These are phyloP conservation scores for Gaertneriomyces sp. DNA, from an alignment of 192 early-diverging fungal species.

Conservation along the genomic window DNA sequence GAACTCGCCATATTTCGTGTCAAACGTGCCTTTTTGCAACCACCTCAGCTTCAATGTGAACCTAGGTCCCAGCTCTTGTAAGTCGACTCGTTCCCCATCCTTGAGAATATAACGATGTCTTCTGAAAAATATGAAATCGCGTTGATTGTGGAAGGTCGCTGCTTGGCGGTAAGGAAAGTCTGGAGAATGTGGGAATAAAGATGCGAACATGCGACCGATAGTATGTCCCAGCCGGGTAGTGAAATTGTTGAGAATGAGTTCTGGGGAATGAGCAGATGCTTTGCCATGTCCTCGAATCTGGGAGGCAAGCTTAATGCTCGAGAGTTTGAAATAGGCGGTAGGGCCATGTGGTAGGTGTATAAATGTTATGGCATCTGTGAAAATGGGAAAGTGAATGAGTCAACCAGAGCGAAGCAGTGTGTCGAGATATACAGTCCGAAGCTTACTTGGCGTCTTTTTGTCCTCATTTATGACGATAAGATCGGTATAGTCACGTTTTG, in stretches of 20 bases:
- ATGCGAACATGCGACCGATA: slow-evolving; percentile 90
- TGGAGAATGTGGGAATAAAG: slow-evolving; percentile 95
- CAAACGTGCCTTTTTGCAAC: slow-evolving; percentile 95
- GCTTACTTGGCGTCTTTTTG: slow-evolving; percentile 79
- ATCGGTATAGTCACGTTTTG: slow-evolving; percentile 87
- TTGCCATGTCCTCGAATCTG: slow-evolving; percentile 77
- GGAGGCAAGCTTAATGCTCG: slow-evolving; percentile 70
- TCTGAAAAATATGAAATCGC: slow-evolving; percentile 98
- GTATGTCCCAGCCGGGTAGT: slow-evolving; percentile 95
- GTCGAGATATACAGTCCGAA: slow-evolving; percentile 2
- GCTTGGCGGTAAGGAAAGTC: slow-evolving; percentile 94
- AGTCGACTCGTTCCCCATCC: slow-evolving; percentile 64
- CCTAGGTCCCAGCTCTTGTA: slow-evolving; percentile 94
- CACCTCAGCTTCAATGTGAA: slow-evolving; percentile 92
- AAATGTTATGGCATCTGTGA: slow-evolving; percentile 75
- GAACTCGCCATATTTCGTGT: slow-evolving; percentile 84
- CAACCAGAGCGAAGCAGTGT: background rate
- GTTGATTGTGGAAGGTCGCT: slow-evolving; percentile 97
- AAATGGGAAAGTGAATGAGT: background rate
- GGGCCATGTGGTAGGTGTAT: slow-evolving; percentile 96
- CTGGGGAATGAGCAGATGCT: slow-evolving; percentile 80
- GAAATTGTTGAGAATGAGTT: slow-evolving; percentile 97
- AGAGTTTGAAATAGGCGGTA: slow-evolving; percentile 93
- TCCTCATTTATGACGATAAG: slow-evolving; percentile 92
- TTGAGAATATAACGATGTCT: slow-evolving; percentile 88